A percentile compares a stretch with the other conserved stretches of the same genome.
Conservation (phyloP, 1,284 basidiomycete species). For the Pisolithus thermaeus region DNA sequence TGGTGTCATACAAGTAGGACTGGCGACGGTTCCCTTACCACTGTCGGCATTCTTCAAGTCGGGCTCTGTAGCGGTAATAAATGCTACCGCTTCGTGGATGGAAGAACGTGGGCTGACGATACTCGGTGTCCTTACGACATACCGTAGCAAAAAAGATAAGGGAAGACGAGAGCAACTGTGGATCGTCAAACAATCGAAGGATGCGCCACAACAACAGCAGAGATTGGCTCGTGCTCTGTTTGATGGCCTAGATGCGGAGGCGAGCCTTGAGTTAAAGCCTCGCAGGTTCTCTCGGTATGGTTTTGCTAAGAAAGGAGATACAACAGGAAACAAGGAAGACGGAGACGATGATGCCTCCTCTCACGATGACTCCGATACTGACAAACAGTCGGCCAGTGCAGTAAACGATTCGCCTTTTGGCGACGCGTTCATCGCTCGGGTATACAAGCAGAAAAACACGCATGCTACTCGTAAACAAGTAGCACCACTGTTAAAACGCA, state of each 20-base stretch:
- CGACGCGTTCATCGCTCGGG: conserved; percentile 30
- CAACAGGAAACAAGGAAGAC: conserved; percentile 28
- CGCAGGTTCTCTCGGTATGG: conserved; percentile 31
- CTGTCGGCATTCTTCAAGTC: conserved; percentile 39
- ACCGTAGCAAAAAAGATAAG: conserved; percentile 43
- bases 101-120: conserved; percentile 55
- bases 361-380: conserved; percentile 6
- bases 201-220: conserved; percentile 25
- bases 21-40: conserved; percentile 74
- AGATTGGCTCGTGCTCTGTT: conserved; percentile 14
- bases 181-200: conserved; percentile 40
- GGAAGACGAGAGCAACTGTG: conserved; percentile 66
- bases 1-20: conserved; percentile 41
- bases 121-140: conserved; percentile 75
- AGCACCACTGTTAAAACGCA: conserved; percentile 66
- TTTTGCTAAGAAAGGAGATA: conserved; percentile 27
- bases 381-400: background rate
- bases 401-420: conserved; percentile 23
- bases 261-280: conserved; percentile 46
- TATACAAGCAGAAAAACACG: conserved; percentile 76
- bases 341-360: conserved; percentile 25
- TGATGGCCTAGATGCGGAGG: conserved; percentile 50
- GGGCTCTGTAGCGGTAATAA: conserved; percentile 34
- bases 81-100: conserved; percentile 58
- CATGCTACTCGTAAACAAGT: conserved; percentile 74